Conservation (phyloP, 1,284 basidiomycete genomes). For the Austroboletus olivaceoglutinosus region DNA sequence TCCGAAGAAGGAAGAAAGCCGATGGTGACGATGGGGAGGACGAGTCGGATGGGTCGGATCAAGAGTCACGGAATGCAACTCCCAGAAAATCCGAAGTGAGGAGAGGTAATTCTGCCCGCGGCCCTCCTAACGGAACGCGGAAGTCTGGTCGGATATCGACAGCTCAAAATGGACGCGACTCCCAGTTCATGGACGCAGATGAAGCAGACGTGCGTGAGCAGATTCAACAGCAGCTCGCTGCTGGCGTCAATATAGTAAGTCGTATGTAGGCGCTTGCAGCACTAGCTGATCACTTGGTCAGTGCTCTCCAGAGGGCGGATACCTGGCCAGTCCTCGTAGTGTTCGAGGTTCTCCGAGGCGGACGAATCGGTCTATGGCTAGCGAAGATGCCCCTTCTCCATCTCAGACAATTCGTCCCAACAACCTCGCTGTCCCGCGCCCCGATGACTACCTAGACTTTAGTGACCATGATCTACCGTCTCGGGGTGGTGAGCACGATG, state of each 20-base stretch:
- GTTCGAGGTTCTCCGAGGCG: slow-evolving; percentile 63
- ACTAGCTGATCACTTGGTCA: slow-evolving; percentile 34
- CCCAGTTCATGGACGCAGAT: slow-evolving; percentile 90
- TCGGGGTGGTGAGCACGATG: slow-evolving; percentile 48
- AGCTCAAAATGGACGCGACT: slow-evolving; percentile 53
- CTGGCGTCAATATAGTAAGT: slow-evolving; percentile 68
- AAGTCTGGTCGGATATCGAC: slow-evolving; percentile 43
- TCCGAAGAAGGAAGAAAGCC: slow-evolving; percentile 36
- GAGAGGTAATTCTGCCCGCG: slow-evolving; percentile 36
- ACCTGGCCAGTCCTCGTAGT: slow-evolving; percentile 62
- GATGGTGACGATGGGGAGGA: slow-evolving; percentile 36
- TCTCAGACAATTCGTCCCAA: slow-evolving; percentile 38
- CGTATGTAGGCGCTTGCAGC: slow-evolving; percentile 4
- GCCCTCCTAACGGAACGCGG: slow-evolving; percentile 29
- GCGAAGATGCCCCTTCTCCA: slow-evolving; percentile 38
- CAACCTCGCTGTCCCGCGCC: slow-evolving; percentile 43
- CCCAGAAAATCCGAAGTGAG: slow-evolving; percentile 48
- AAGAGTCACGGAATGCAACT: slow-evolving; percentile 50
- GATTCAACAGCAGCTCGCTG: slow-evolving; percentile 77
- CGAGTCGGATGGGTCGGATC: slow-evolving; percentile 40
- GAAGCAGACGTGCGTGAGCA: slow-evolving; percentile 84
- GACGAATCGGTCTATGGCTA: slow-evolving; percentile 37
- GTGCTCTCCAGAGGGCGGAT: slow-evolving; percentile 50
- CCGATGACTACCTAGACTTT: slow-evolving; percentile 43
- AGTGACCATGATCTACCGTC: slow-evolving; percentile 39